These are phyloP conservation scores for Fraxinus dipetala DNA, from an alignment of 305 asterid species.

Conservation along the genomic window DNA sequence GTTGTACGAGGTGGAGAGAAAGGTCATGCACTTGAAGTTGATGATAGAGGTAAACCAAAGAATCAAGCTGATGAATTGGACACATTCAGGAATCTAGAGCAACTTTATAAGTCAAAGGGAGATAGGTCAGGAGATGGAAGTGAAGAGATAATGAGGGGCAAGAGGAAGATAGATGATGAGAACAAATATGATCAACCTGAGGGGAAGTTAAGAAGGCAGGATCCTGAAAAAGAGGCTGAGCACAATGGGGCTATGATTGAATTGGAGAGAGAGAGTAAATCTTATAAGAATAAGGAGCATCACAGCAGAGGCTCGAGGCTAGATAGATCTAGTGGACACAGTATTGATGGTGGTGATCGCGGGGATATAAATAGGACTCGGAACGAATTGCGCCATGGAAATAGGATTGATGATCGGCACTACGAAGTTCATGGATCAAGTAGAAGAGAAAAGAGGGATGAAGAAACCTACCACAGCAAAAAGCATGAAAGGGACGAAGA, in stretches of 20 bases:
- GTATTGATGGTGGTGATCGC: slow-evolving; percentile 26
- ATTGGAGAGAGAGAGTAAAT: slow-evolving; percentile 27
- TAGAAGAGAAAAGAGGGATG: slow-evolving; percentile 49
- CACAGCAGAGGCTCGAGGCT: slow-evolving; percentile 26
- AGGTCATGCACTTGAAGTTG: slow-evolving; percentile 28
- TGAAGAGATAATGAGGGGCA: slow-evolving; percentile 33
- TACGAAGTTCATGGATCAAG: slow-evolving; percentile 36
- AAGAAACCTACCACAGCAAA: slow-evolving; percentile 40
- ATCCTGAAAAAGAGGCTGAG: slow-evolving; percentile 33
- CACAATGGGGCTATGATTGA: slow-evolving; percentile 18
- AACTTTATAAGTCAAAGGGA: slow-evolving; percentile 36
- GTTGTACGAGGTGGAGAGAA: slow-evolving; percentile 30
- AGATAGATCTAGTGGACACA: slow-evolving; percentile 24
- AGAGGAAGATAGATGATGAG: slow-evolving; percentile 43
- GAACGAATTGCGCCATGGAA: slow-evolving; percentile 32
- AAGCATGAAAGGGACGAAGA: slow-evolving; percentile 48
- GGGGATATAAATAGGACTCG: slow-evolving; percentile 17
- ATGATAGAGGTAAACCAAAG: slow-evolving; percentile 30
- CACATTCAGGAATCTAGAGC: slow-evolving; percentile 51
- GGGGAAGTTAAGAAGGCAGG: slow-evolving; percentile 43
- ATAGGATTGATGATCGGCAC: slow-evolving; percentile 32
- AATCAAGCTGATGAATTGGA: slow-evolving; percentile 32
- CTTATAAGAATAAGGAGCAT: slow-evolving; percentile 32
- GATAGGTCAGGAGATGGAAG: slow-evolving; percentile 37
- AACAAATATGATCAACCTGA: slow-evolving; percentile 35